Evolutionary conservation across 148 eudicot genomes (phyloP), one percentile per base, ranked within the genome.

Genomic region (Simmondsia chinensis): DNA sequence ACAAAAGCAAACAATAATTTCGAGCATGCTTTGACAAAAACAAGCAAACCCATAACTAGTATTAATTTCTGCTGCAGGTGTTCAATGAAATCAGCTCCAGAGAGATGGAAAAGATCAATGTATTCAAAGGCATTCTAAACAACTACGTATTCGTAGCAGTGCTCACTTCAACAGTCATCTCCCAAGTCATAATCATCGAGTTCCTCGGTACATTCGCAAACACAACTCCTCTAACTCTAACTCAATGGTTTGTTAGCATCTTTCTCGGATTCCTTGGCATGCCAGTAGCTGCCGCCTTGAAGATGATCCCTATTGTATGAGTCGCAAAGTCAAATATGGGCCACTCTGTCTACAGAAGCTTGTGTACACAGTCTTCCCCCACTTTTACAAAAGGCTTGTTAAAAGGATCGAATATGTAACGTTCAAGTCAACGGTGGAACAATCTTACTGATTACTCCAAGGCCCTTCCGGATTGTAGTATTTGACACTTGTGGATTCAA

Each of bases 31-130:
- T n/a, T n/a, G n/a, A n/a, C n/a, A n/a, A n/a, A n/a, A n/a, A n/a
- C n/a, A n/a, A n/a, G n/a, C n/a, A n/a, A n/a, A n/a, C n/a, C n/a
- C n/a, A n/a, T n/a, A n/a, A n/a, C n/a, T n/a, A n/a, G 1, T 16
- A n/a, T 11, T 53, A 11, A 16, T 13, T 43, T 2, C 47, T 35
- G 21, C 9, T 61, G 62, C 80, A 84, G 95, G 73, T 72, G 14
- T 84, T 84, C 74, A 84, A 84, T 32, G 95, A 84, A 70, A 70
- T 84, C 50, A 84, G 78, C 71, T 84, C 95, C 30, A 64, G 95
- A 46, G 89, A 84, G 35, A 84, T 84, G 95, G 95, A 84, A 41
- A 84, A 84, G 72, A 67, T 84, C 35, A 75, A 84, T 16, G 86
- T 84, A 28, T 69, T 84, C 55, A 58, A 73, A 43, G 89, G 95